These are phyloP conservation scores for Tilletiaria anomala DNA, from an alignment of 1,284 basidiomycete species.

Conservation along the genomic window DNA sequence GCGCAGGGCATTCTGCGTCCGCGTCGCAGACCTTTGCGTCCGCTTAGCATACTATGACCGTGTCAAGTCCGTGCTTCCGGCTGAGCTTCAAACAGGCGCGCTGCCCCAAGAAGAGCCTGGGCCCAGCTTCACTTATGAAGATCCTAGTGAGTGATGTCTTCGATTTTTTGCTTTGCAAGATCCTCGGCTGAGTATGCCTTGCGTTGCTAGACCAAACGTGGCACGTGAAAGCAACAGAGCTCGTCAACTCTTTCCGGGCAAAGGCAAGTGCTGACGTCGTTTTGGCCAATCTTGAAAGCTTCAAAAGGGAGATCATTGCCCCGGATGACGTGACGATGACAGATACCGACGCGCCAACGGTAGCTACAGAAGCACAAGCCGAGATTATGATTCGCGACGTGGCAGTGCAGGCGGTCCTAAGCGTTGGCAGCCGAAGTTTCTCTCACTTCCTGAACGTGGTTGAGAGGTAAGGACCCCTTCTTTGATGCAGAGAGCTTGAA, in stretches of 20 bases:
- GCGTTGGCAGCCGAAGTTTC: conserved; percentile 86
- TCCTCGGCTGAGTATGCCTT: not conserved
- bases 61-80: conserved; percentile 76
- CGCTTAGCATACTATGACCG: conserved; percentile 87
- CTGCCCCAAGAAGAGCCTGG: conserved; percentile 63
- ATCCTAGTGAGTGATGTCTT: conserved; percentile 46
- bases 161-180: not conserved
- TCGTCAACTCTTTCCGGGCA: conserved; percentile 66
- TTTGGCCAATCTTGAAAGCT: conserved; percentile 55
- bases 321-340: conserved; percentile 43
- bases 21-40: conserved; percentile 70
- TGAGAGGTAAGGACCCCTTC: conserved; percentile 46
- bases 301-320: conserved; percentile 16
- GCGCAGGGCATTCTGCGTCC: conserved; percentile 65
- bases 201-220: conserved; percentile 52
- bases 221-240: conserved; percentile 61
- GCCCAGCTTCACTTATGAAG: conserved; percentile 70
- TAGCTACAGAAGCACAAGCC: too few relatives aligned
- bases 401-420: conserved; percentile 72
- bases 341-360: conserved; percentile 45
- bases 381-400: conserved; percentile 60
- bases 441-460: conserved; percentile 96
- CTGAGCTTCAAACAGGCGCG: conserved; percentile 51
- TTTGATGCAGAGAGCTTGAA: not conserved
- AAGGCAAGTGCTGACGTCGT: conserved; percentile 58